These are phyloP conservation scores for Gossypium laxum DNA, from an alignment of 441 rosid genomes.

Conservation along the genomic window DNA sequence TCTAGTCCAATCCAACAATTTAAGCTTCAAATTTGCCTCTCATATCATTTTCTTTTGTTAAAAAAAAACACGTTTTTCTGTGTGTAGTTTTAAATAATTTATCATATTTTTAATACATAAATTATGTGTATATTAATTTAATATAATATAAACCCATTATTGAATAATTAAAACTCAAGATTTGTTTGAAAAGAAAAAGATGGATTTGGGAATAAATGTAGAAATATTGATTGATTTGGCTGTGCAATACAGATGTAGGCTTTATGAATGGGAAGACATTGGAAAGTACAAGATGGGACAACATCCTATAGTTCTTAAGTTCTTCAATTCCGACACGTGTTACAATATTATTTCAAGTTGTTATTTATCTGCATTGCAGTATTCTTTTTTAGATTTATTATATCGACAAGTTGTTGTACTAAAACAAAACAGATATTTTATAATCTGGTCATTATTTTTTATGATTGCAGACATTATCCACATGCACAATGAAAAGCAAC, in stretches of 20 bases:
- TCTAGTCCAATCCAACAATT: background rate
- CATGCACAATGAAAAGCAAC: background rate
- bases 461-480: background rate
- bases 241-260: background rate
- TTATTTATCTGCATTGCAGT: background rate
- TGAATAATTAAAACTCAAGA: no score
- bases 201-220: no score
- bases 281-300: conserved; percentile 13
- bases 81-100: no score
- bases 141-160: no score
- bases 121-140: background rate
- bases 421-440: no score
- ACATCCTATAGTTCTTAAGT: background rate
- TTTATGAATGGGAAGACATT: conserved; percentile 3
- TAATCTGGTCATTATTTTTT: no score
- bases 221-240: no score
- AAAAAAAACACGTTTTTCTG: background rate
- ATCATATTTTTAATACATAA: background rate
- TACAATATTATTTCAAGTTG: background rate
- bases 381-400: background rate
- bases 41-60: no score
- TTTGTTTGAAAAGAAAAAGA: no score
- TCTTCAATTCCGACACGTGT: background rate
- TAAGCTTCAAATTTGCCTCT: background rate
- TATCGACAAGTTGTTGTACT: no score